These are phyloP conservation scores for Fusarium sp. DNA, from an alignment of 2,329 filamentous ascomycete genomes.

Conservation along the genomic window DNA sequence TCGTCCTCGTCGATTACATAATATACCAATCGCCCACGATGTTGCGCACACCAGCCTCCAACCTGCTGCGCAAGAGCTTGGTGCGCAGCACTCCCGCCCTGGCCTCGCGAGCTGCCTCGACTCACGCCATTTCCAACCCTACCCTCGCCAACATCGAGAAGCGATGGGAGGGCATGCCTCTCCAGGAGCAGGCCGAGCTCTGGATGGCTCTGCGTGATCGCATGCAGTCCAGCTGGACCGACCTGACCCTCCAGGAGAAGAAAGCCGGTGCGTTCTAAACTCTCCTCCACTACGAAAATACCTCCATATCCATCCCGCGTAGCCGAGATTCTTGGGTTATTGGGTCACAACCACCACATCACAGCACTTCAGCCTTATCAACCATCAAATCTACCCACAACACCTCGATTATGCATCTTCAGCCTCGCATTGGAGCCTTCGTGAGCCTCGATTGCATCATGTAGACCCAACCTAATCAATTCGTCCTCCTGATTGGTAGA, in stretches of 20 bases:
- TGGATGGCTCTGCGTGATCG: conserved; percentile 99
- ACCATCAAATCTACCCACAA: conserved; percentile 35
- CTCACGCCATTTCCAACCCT: conserved; percentile 97
- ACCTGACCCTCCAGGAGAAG: conserved; percentile 97
- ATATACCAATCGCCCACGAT: conserved; percentile 55
- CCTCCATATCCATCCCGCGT: conserved; percentile 47
- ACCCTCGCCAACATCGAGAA: conserved; percentile 99
- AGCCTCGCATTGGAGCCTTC: conserved; percentile 40
- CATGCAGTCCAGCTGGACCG: conserved; percentile 98
- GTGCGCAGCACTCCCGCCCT: conserved; percentile 62
- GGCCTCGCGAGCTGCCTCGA: conserved; percentile 70
- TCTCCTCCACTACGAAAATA: conserved; percentile 51
- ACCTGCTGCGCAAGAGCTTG: conserved; percentile 65
- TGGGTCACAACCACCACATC: conserved; percentile 29
- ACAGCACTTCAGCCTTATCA: conserved; percentile 17
- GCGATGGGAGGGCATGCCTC: conserved; percentile 97
- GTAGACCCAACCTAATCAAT: conserved; percentile 40
- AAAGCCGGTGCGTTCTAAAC: conserved; percentile 86
- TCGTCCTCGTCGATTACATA: conserved; percentile 33
- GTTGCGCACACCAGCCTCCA: conserved; percentile 68
- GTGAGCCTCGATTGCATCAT: conserved; percentile 48
- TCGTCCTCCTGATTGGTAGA: conserved; percentile 43
- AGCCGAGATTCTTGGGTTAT: conserved; percentile 41
- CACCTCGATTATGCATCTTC: conserved; percentile 25
- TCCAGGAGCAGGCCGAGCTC: conserved; percentile 98